phyloP scores from a whole-genome alignment of 176 grass and related monocot species.

The Carex pumila region DNA sequence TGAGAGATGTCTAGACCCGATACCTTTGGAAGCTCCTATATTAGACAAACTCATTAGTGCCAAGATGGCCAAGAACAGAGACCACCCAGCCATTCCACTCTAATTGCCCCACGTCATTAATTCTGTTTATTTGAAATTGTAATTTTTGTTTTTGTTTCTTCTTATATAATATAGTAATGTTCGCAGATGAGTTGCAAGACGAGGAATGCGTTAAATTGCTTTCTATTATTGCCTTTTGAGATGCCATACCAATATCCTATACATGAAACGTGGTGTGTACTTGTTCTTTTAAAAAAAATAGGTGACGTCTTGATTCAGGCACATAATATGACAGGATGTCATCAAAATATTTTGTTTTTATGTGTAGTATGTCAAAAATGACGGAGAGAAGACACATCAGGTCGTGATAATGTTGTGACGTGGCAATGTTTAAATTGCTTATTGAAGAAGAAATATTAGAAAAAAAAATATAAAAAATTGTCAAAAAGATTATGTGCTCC shows the following conservation, averaged over 20 bases:
- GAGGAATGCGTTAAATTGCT: neutral
- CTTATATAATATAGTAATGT: neutral
- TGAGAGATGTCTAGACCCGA: constrained; percentile 94
- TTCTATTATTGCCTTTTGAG: neutral
- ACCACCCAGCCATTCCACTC: constrained; percentile 31
- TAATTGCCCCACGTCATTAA: neutral
- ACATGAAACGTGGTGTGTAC: neutral
- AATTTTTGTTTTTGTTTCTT: neutral
- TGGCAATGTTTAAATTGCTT: too few species aligned
- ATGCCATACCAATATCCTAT: neutral
- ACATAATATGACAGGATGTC: too few species aligned
- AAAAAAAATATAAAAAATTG: too few species aligned
- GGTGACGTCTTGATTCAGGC: too few species aligned
- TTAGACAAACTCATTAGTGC: constrained; percentile 86
- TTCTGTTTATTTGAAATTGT: neutral
- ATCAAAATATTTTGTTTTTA: too few species aligned
- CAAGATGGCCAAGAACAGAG: constrained; percentile 74
- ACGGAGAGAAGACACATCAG: neutral
- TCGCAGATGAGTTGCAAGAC: neutral
- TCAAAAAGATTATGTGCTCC: too few species aligned
- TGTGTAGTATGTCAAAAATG: too few species aligned
- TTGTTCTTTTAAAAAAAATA: neutral
- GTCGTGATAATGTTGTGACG: too few species aligned
- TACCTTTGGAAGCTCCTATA: constrained; percentile 86
- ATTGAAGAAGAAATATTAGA: too few species aligned